phyloP scores from a whole-genome alignment of 2,329 filamentous ascomycete genomes.

The Diaporthe aspalathi region DNA sequence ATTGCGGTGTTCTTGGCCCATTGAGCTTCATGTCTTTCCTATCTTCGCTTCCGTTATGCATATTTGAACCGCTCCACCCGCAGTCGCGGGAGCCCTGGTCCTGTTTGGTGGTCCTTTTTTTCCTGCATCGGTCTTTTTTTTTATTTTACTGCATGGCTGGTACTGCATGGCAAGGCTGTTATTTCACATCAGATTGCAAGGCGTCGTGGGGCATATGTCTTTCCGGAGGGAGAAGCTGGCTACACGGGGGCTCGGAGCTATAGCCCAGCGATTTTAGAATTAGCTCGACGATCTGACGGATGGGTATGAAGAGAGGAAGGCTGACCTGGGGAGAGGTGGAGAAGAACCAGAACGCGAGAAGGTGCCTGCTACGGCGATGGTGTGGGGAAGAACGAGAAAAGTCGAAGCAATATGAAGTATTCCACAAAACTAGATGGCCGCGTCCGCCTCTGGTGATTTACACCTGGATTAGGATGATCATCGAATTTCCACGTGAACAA shows the following conservation, averaged over 20 bases:
- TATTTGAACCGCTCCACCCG: slow-evolving; percentile 16
- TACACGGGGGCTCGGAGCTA: slow-evolving; percentile 18
- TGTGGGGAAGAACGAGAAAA: background rate
- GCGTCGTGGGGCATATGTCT: slow-evolving; percentile 28
- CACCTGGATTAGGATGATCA: background rate
- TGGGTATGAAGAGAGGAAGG: background rate
- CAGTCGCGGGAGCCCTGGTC: background rate
- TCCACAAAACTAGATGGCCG: background rate
- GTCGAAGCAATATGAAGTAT: slow-evolving; percentile 1
- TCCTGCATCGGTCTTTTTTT: slow-evolving; percentile 31
- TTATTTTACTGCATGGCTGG: slow-evolving; percentile 33
- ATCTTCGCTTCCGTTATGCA: slow-evolving; percentile 35
- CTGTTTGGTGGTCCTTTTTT: background rate
- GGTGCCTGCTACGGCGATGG: background rate
- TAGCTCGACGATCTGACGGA: slow-evolving; percentile 16
- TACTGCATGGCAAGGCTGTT: slow-evolving; percentile 34
- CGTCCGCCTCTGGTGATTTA: background rate
- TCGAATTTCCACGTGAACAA: too few species aligned
- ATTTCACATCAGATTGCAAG: slow-evolving; percentile 35
- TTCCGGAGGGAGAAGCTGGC: background rate
- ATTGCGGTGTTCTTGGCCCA: slow-evolving; percentile 30
- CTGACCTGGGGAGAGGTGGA: background rate
- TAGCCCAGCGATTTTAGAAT: slow-evolving; percentile 23
- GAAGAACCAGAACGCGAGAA: background rate
- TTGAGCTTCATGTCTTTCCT: slow-evolving; percentile 21